Base-by-base conservation (phyloP, 2,329 filamentous ascomycete genomes). In the Botryotinia globosa region DNA sequence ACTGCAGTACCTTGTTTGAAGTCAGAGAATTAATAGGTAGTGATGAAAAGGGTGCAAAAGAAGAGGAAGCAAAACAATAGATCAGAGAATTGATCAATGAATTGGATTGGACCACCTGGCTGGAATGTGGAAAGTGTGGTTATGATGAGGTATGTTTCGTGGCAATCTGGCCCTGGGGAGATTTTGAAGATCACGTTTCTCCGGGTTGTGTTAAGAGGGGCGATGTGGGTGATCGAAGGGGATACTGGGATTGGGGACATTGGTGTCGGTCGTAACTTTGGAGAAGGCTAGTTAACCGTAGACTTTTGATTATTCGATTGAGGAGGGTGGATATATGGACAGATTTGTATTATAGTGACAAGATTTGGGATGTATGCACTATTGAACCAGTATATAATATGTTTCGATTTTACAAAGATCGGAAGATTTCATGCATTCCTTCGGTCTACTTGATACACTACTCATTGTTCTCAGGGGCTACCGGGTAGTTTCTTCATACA, bases 131-230 rank as follows among this genome's bases (percentile, higher is more conserved):
- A 12, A 82, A 83, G 0, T 91, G 89, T 76, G 78, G 77, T 0
- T 81, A 83, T 14, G 83, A 87, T 66, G 85, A 91, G 79, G 79
- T 89, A 6, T 88, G 89, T 74, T 84, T 88, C 51, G 82, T 90
- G 18, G 88, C 88, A 1, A 89, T 91, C 77, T 91, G 89, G 88
- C 89, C 89, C 0, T 82, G 85, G 77, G 89, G 89, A 0, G 82
- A 80, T 0, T 77, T 81, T 0, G 83, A 87, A 39, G 89, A 91
- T 76, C 87, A 89, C 75, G 83, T 82, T 51, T 78, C 81, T 67
- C 87, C 87, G 8, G 77, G 78, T 44, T 88, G 86, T 73, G 77
- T 78, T 67, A 79, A 82, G 22, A 70, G 44, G n/a, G 58, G 34
- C 25, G 65, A 63, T 25, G 18, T 64, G n/a, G 8, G 54, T n/a